Evolutionary conservation across 192 early-diverging fungal species (phyloP).

Genomic region (Linnemannia schmuckeri): DNA sequence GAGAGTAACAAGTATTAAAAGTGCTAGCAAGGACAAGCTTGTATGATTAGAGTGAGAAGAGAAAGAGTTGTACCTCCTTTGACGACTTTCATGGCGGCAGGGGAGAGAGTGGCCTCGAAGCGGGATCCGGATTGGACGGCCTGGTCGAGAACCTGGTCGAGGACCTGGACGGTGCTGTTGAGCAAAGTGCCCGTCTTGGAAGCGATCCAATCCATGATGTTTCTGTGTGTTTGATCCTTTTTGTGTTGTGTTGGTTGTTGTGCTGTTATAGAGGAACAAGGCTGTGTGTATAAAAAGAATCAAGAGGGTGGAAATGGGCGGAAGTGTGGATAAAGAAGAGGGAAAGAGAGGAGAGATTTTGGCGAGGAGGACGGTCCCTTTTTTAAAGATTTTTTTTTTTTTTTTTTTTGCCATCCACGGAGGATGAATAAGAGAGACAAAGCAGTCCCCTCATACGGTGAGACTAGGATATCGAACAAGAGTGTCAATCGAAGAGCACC

Average conservation of each 20-base stretch:
- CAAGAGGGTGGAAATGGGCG: not conserved
- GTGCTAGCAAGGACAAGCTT: no score
- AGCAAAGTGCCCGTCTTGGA: slow-evolving; percentile 40
- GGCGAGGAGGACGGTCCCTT: not conserved
- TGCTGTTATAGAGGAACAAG: not conserved
- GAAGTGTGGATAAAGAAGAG: not conserved
- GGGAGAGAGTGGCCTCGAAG: slow-evolving; percentile 51
- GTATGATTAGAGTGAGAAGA: not conserved
- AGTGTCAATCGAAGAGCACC: not conserved
- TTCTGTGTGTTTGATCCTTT: not conserved
- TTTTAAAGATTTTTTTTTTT: not conserved
- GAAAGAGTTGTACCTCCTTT: slow-evolving; percentile 26
- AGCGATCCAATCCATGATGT: slow-evolving; percentile 44
- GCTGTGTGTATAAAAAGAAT: no score
- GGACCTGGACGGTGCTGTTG: slow-evolving; percentile 43
- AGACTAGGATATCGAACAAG: not conserved
- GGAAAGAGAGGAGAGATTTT: not conserved
- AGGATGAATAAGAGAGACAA: not conserved
- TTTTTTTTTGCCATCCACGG: not conserved
- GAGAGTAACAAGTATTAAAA: not conserved
- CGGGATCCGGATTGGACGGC: slow-evolving; percentile 28
- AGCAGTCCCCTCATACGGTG: not conserved
- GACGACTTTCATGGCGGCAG: slow-evolving; percentile 47
- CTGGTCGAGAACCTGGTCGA: slow-evolving; percentile 51
- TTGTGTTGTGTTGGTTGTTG: not conserved